phyloP scores from a whole-genome alignment of 306 rosid species.

The Inga laurina region DNA sequence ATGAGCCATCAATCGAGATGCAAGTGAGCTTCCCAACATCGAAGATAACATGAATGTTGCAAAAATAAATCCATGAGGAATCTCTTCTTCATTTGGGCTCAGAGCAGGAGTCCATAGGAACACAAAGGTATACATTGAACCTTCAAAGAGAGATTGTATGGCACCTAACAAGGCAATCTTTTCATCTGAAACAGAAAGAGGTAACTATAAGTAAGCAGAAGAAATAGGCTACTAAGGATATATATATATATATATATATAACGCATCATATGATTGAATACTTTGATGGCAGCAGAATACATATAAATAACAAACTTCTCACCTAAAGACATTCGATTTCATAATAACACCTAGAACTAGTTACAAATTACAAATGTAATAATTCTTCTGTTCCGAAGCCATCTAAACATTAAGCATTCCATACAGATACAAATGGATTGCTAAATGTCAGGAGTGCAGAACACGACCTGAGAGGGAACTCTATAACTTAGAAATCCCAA shows the following conservation, averaged over 20 bases:
- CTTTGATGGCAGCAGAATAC: background rate
- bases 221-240: constrained; percentile 16
- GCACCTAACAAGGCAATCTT: constrained; percentile 88
- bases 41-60: constrained; percentile 96
- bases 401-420: background rate
- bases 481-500: constrained; percentile 2
- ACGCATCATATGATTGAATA: constrained; percentile 16
- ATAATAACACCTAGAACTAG: background rate
- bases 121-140: constrained; percentile 93
- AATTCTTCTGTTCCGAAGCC: background rate
- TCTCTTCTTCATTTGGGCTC: constrained; percentile 91
- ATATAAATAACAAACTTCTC: constrained; percentile 8
- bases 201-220: constrained; percentile 14
- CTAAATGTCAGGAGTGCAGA: background rate
- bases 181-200: constrained; percentile 61
- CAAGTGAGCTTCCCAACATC: constrained; percentile 95
- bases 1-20: constrained; percentile 76
- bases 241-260: background rate
- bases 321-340: background rate
- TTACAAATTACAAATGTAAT: constrained; percentile 8
- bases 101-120: constrained; percentile 96
- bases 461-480: constrained; percentile 15
- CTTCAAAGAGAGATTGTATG: constrained; percentile 93
- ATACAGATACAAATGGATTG: background rate
- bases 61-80: constrained; percentile 92